phyloP scores from a whole-genome alignment of 1,284 basidiomycete species.

The Fomitopsis schrenkii region DNA sequence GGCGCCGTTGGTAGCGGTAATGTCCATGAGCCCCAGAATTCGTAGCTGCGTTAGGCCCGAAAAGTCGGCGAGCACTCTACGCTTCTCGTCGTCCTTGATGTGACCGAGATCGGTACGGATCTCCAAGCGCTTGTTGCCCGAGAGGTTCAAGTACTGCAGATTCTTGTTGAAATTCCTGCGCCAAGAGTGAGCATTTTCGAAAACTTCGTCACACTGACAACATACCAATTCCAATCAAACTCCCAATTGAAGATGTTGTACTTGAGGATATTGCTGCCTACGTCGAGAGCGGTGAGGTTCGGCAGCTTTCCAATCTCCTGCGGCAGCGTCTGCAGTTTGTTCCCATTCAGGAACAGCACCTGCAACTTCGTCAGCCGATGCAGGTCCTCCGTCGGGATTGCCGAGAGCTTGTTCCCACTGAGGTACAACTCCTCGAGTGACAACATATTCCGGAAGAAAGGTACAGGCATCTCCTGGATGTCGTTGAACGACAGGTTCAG shows the following conservation, averaged over 20 bases:
- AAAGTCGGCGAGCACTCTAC: conserved; percentile 76
- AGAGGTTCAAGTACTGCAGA: conserved; percentile 86
- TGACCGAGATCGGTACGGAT: conserved; percentile 61
- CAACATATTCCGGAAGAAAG: conserved; percentile 70
- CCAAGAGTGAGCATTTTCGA: background rate
- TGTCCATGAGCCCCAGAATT: conserved; percentile 96
- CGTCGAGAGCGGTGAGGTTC: conserved; percentile 83
- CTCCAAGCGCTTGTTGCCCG: conserved; percentile 86
- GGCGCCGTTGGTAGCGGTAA: conserved; percentile 79
- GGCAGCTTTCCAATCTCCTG: conserved; percentile 86
- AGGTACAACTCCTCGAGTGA: conserved; percentile 86
- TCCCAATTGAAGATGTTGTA: conserved; percentile 99
- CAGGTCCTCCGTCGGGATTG: conserved; percentile 86
- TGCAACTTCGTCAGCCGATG: conserved; percentile 63
- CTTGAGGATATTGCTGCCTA: conserved; percentile 91
- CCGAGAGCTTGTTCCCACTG: conserved; percentile 90
- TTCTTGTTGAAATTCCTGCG: conserved; percentile 94
- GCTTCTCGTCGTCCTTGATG: conserved; percentile 23
- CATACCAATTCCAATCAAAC: conserved; percentile 99
- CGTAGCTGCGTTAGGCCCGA: conserved; percentile 79
- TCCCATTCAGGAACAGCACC: conserved; percentile 90
- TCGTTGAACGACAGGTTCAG: conserved; percentile 97
- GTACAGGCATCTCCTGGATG: conserved; percentile 83
- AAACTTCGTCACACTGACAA: conserved; percentile 5
- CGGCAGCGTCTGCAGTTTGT: conserved; percentile 90